Evolutionary conservation across 2,329 filamentous ascomycete species (phyloP).

Genomic region (Septoria petroselini): DNA sequence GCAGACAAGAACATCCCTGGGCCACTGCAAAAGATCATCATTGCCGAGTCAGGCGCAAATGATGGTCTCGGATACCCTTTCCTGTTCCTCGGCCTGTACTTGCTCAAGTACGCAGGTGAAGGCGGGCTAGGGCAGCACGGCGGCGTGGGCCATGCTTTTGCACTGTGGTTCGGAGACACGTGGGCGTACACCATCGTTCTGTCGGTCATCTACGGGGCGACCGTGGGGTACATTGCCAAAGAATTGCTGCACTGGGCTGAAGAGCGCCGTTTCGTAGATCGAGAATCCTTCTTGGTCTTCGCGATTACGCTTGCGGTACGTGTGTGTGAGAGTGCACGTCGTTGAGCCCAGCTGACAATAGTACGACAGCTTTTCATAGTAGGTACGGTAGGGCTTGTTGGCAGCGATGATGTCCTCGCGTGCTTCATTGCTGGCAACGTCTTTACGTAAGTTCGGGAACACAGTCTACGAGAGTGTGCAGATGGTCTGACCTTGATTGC

Average conservation of each 20-base stretch:
- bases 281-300: conserved; percentile 84
- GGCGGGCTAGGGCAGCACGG: conserved; percentile 55
- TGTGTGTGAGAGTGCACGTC: conserved; percentile 17
- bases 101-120: conserved; percentile 70
- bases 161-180: conserved; percentile 79
- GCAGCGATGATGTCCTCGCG: conserved; percentile 83
- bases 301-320: conserved; percentile 73
- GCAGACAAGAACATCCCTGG: conserved; percentile 86
- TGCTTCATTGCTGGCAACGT: conserved; percentile 90
- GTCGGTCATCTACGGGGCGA: conserved; percentile 71
- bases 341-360: not conserved
- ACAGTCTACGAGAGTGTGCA: too few relatives aligned
- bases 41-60: conserved; percentile 76
- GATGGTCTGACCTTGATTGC: too few relatives aligned
- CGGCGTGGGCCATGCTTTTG: conserved; percentile 65
- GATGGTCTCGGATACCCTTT: conserved; percentile 89
- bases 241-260: conserved; percentile 81
- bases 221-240: conserved; percentile 77
- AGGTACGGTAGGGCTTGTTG: conserved; percentile 81
- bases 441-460: conserved; percentile 56
- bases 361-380: conserved; percentile 67
- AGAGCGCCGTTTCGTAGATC: conserved; percentile 74
- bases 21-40: conserved; percentile 67
- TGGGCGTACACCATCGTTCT: conserved; percentile 80
- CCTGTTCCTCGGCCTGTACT: conserved; percentile 76